Evolutionary conservation across 2,329 filamentous ascomycete genomes (phyloP), one percentile per base, ranked within the genome.

Genomic region (Fusarium tanahbumbuense): DNA sequence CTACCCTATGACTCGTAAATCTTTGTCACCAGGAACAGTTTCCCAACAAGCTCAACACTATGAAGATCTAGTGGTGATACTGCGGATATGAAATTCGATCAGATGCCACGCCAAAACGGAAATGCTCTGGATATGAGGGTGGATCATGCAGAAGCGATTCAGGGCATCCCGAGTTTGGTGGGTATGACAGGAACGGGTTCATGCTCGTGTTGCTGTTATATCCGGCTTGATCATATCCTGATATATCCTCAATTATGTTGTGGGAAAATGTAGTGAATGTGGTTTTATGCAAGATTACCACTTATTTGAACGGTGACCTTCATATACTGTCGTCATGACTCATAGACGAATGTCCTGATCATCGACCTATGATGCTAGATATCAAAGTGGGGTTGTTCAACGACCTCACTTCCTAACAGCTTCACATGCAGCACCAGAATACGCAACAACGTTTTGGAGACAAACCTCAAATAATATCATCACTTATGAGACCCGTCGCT

Each of bases 401-500:
- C 48, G 23, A 61, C 55, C 25, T 49, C 37, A 54, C 16, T 37
- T 64, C 22, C 37, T 40, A 53, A 49, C 46, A 57, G 32, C 25
- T n/a, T 71, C 50, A 57, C 61, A 40, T n/a, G 44, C 12, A 42
- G 11, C n/a, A 45, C 41, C 41, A 44, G 30, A 23, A 42, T 27
- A 53, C 37, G 23, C 42, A 47, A 44, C 37, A 61, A 41, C 45
- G 25, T 23, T 37, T 40, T 48, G 25, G 25, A 22, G 18, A 58
- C 20, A 58, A 37, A 46, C 9, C n/a, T 42, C 23, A 27, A 50
- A 22, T 18, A 52, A n/a, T 12, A 11, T 44, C 34, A 37, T 41
- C 50, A 34, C 60, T 48, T 42, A 78, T 76, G 75, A 72, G 52
- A 40, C 56, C 64, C 25, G 25, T 68, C 32, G 32, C 58, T 20